These are phyloP conservation scores for Tilletia caries DNA, from an alignment of 1,284 basidiomycete species.

Conservation along the genomic window DNA sequence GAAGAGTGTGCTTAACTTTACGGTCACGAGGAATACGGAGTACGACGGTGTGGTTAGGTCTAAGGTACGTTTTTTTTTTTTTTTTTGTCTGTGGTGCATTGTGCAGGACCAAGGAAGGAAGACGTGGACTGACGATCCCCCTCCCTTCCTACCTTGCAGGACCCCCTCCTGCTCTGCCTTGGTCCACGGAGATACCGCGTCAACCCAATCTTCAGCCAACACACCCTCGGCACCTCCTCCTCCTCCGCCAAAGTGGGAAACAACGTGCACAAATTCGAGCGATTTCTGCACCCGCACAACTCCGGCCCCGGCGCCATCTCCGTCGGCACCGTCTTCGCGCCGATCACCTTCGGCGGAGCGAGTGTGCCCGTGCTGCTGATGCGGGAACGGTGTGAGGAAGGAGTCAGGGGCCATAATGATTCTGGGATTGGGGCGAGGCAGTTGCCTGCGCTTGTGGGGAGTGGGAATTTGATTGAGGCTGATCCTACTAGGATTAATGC, in stretches of 20 bases:
- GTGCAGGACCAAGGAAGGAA: too few relatives aligned
- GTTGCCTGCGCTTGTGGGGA: constrained; percentile 72
- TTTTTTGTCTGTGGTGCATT: not conserved
- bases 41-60: constrained; percentile 81
- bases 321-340: constrained; percentile 72
- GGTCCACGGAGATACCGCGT: constrained; percentile 80
- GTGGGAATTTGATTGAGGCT: constrained; percentile 79
- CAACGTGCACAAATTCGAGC: constrained; percentile 95
- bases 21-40: constrained; percentile 91
- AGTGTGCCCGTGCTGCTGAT: constrained; percentile 44
- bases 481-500: constrained; percentile 88
- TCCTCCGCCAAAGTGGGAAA: constrained; percentile 72
- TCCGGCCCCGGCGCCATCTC: constrained; percentile 66
- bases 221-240: constrained; percentile 61
- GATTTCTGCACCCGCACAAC: constrained; percentile 78
- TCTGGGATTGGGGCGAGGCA: constrained; percentile 45
- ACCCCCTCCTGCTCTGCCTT: constrained; percentile 80
- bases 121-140: not conserved
- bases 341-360: constrained; percentile 75
- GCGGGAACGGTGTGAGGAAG: constrained; percentile 29
- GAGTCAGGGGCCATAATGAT: constrained; percentile 46
- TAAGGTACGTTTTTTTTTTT: constrained; percentile 63
- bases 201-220: constrained; percentile 87
- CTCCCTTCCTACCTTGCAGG: constrained; percentile 58
- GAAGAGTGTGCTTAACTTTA: constrained; percentile 86